Conservation (phyloP, 805 yeast genomes). For the Teunomyces funiuensis region DNA sequence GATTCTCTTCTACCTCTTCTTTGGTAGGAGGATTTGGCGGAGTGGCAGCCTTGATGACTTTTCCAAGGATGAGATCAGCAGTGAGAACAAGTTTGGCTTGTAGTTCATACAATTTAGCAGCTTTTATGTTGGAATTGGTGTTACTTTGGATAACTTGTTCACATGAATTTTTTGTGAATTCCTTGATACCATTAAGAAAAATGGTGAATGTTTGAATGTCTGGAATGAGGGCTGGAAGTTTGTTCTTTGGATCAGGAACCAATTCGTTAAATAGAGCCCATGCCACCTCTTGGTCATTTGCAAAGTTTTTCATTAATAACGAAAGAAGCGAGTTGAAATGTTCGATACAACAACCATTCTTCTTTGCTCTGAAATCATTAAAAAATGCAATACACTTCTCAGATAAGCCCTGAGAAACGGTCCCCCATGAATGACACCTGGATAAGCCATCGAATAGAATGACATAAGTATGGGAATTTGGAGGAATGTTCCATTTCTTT, state of each 20-base stretch:
- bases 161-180: constrained; percentile 16
- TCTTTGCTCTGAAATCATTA: constrained; percentile 13
- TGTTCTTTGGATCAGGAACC: constrained; percentile 16
- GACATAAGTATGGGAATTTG: constrained; percentile 46
- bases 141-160: constrained; percentile 14
- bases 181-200: constrained; percentile 35
- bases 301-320: constrained; percentile 33
- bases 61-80: constrained; percentile 27
- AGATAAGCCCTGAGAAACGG: constrained; percentile 18
- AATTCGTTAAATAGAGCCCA: constrained; percentile 38
- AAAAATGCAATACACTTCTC: constrained; percentile 23
- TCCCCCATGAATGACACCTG: constrained; percentile 34
- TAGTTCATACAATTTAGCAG: constrained; percentile 21
- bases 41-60: constrained; percentile 26
- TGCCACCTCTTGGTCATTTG: constrained; percentile 31
- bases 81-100: constrained; percentile 28
- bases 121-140: constrained; percentile 19
- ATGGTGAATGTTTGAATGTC: constrained; percentile 40
- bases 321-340: constrained; percentile 40
- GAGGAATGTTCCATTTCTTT: constrained; percentile 60
- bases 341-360: constrained; percentile 19
- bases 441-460: constrained; percentile 38
- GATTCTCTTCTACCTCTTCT: constrained; percentile 21
- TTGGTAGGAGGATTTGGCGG: constrained; percentile 37
- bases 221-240: constrained; percentile 20